phyloP scores from a whole-genome alignment of 2,329 filamentous ascomycete species.

The Elsinoe batatas region DNA sequence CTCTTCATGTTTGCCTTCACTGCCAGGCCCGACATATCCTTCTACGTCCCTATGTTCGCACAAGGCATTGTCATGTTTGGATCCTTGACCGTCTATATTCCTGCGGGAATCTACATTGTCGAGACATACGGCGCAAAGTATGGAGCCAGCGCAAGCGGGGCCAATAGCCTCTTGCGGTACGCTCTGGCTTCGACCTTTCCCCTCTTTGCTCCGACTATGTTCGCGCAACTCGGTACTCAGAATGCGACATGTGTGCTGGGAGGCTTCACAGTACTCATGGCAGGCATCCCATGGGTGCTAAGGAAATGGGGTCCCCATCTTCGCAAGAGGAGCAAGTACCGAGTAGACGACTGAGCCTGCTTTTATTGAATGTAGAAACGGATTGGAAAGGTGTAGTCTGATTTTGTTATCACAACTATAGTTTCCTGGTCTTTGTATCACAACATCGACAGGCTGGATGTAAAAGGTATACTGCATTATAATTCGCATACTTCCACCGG shows the following conservation, averaged over 20 bases:
- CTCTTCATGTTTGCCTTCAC: slow-evolving; percentile 38
- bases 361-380: background rate
- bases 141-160: slow-evolving; percentile 25
- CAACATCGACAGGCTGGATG: too few species aligned
- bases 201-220: slow-evolving; percentile 30
- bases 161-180: slow-evolving; percentile 24
- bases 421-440: too few species aligned
- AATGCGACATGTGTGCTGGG: slow-evolving; percentile 29
- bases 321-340: slow-evolving; percentile 23
- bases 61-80: slow-evolving; percentile 23
- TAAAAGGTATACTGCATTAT: background rate
- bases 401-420: too few species aligned
- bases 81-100: slow-evolving; percentile 25
- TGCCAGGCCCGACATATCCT: slow-evolving; percentile 18
- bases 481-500: background rate
- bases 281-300: slow-evolving; percentile 29
- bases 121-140: slow-evolving; percentile 27
- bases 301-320: slow-evolving; percentile 26
- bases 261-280: slow-evolving; percentile 27
- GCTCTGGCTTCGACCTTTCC: slow-evolving; percentile 25
- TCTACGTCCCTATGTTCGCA: slow-evolving; percentile 4
- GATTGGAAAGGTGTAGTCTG: too few species aligned
- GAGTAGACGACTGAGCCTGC: slow-evolving; percentile 4
- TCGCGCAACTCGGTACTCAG: slow-evolving; percentile 25
- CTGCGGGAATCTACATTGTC: slow-evolving; percentile 26